Percentiles rank a stretch among this genome's conserved stretches.
These are phyloP conservation scores for Graphilbum sp. DNA, from an alignment of 2,329 filamentous ascomycete species.

Conservation along the genomic window DNA sequence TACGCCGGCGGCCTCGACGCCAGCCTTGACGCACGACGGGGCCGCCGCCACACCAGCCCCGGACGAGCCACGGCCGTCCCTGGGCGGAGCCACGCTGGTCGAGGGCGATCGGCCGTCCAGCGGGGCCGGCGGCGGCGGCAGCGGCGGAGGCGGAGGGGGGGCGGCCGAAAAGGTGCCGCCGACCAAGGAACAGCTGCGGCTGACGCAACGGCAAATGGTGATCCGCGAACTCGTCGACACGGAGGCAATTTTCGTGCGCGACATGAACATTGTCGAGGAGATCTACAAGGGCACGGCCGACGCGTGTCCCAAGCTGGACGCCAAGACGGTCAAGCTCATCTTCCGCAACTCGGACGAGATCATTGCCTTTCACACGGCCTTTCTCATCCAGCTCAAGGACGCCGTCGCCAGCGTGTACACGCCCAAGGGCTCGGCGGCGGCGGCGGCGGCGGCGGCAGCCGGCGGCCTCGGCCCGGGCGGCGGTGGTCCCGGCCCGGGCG, in stretches of 20 bases:
- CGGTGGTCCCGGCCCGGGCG: too few species aligned
- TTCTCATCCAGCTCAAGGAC: constrained; percentile 66
- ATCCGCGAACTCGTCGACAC: constrained; percentile 90
- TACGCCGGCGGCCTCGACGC: constrained; percentile 23
- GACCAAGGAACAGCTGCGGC: constrained; percentile 47
- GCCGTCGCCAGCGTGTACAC: constrained; percentile 67
- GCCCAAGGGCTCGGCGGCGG: constrained; percentile 29
- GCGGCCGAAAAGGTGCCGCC: constrained; percentile 8
- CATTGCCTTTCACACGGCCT: constrained; percentile 66
- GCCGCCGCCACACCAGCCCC: neutral
- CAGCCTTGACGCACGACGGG: too few species aligned
- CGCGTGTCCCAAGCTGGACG: constrained; percentile 61
- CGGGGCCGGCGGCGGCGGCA: neutral
- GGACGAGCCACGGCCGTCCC: constrained; percentile 17
- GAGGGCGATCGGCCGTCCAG: constrained; percentile 13
- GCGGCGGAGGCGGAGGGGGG: neutral
- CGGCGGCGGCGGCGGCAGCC: neutral
- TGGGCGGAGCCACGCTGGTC: constrained; percentile 18
- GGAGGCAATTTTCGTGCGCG: constrained; percentile 75
- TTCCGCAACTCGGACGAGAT: constrained; percentile 91
- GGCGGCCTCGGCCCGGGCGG: too few species aligned
- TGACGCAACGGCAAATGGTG: constrained; percentile 66
- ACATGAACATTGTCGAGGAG: constrained; percentile 94
- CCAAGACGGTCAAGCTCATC: constrained; percentile 72
- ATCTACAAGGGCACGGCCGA: constrained; percentile 92